A percentile compares a stretch with the other conserved stretches of the same genome.
These are phyloP conservation scores for Paecilomyces formosus DNA, from an alignment of 2,329 filamentous ascomycete genomes.

Conservation along the genomic window DNA sequence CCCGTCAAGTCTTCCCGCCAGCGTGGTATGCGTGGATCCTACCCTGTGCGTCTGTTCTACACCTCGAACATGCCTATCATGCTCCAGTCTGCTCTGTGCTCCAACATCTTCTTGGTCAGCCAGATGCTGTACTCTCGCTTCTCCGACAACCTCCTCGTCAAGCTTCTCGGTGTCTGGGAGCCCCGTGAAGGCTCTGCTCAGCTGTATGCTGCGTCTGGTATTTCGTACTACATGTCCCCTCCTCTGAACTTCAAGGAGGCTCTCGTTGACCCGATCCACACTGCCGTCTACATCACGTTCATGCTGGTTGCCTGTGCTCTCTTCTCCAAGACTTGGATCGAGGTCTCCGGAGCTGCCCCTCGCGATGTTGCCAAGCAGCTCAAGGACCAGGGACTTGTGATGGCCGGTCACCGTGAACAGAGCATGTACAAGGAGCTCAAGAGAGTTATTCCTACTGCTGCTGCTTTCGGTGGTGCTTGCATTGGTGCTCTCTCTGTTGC, in stretches of 20 bases:
- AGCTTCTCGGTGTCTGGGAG: constrained; percentile 97
- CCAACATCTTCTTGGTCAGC: constrained; percentile 98
- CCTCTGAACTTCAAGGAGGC: constrained; percentile 97
- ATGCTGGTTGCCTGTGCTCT: constrained; percentile 97
- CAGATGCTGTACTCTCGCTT: constrained; percentile 99
- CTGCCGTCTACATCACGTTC: constrained; percentile 88
- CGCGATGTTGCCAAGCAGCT: constrained; percentile 98
- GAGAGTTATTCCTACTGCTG: constrained; percentile 96
- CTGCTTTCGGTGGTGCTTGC: constrained; percentile 96
- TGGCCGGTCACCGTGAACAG: constrained; percentile 99
- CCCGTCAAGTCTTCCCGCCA: constrained; percentile 99
- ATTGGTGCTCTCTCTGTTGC: constrained; percentile 95
- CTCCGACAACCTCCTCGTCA: constrained; percentile 96
- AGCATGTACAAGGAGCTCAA: constrained; percentile 99
- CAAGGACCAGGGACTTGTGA: constrained; percentile 98
- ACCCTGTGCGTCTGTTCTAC: constrained; percentile 98
- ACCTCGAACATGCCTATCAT: constrained; percentile 99
- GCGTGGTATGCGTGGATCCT: constrained; percentile 95
- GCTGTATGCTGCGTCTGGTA: constrained; percentile 84
- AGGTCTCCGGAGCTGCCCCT: constrained; percentile 95
- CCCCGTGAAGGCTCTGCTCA: constrained; percentile 88
- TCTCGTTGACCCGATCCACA: constrained; percentile 94
- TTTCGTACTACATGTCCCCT: constrained; percentile 99
- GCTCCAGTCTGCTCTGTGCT: constrained; percentile 96
- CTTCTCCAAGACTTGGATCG: constrained; percentile 99